Conservation (phyloP, 768 basidiomycete genomes). For the Myochromella boudieri region DNA sequence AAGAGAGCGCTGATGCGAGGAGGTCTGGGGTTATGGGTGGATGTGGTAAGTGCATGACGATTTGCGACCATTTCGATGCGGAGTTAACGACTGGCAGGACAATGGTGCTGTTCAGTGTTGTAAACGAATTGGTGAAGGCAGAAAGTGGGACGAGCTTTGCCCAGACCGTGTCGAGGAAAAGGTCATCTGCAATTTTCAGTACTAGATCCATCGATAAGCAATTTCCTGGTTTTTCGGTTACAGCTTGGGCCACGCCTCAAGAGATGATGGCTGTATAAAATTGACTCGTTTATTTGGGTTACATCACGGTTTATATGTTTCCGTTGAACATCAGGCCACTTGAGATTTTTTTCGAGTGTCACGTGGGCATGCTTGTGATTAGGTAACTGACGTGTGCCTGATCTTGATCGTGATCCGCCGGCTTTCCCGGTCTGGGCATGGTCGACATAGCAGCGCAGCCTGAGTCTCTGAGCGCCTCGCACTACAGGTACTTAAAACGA, state of each 20-base stretch:
- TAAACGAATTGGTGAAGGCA: conserved; percentile 36
- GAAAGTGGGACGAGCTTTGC: conserved; percentile 68
- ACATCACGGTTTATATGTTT: conserved; percentile 25
- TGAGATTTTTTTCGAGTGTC: conserved; percentile 27
- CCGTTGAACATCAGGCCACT: conserved; percentile 38
- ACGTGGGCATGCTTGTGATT: conserved; percentile 20
- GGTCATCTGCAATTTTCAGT: conserved; percentile 69
- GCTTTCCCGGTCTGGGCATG: no score
- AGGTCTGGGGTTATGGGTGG: conserved; percentile 46
- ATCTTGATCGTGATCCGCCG: no score
- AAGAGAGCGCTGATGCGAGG: conserved; percentile 28
- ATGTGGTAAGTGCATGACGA: conserved; percentile 58
- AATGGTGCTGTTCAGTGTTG: conserved; percentile 40
- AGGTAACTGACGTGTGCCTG: not conserved
- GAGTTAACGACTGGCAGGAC: conserved; percentile 29
- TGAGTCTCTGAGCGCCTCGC: no score
- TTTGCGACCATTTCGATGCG: conserved; percentile 49
- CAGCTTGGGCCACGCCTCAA: no score
- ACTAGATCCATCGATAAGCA: conserved; percentile 89
- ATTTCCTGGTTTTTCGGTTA: no score
- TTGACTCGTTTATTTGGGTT: not conserved
- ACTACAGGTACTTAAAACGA: no score
- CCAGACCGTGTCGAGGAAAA: conserved; percentile 78
- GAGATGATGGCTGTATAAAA: not conserved
- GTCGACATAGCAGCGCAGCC: no score